Evolutionary conservation across 345 rosid species (phyloP), one percentile per base, ranked within the genome.

Genomic region (Garcia nutans): DNA sequence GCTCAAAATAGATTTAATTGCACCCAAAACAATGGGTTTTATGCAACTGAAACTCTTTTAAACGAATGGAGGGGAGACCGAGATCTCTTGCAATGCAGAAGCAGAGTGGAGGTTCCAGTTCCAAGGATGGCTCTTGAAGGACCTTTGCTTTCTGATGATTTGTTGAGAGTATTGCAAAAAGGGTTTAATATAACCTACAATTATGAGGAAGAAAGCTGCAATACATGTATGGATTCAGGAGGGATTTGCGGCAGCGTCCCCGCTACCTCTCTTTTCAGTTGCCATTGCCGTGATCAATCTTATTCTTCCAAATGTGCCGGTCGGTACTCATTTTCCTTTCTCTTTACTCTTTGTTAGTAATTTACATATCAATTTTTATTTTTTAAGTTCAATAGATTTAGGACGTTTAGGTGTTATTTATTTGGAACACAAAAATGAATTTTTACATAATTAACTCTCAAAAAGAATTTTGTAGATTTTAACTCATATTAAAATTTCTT

Each of bases 231-330:
- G 12, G 10, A 0, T 2, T 82, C 92, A 1, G 4, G 19, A 0
- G 94, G 96, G 28, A 26, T 76, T 13, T 89, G 94, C 68, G 96
- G 93, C 16, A 61, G 84, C 24, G 79, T 83, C 37, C 0, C 12
- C 12, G 22, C 0, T 17, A n/a, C 54, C 0, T 13, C 73, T 2
- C 47, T 1, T 10, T 91, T 91, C 66, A 57, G 17, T 2, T 91
- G 93, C 58, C 47, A 42, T 73, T 88, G 89, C 76, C 11, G 7
- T 8, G 77, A 83, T 44, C 13, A 15, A 1, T 76, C 84, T 71
- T 44, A 47, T 41, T 2, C 61, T 1, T 3, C 0, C 1, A 47
- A 8, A 8, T 47, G 50, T 10, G 13, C 50, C 1, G 13, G 13
- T 0, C 12, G 50, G 50, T 47, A 47, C 50, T 9, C 50, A 8